A percentile compares a stretch with the other conserved stretches of the same genome.
phyloP scores from a whole-genome alignment of 805 yeast species.

The Wickerhamiella parazyma region DNA sequence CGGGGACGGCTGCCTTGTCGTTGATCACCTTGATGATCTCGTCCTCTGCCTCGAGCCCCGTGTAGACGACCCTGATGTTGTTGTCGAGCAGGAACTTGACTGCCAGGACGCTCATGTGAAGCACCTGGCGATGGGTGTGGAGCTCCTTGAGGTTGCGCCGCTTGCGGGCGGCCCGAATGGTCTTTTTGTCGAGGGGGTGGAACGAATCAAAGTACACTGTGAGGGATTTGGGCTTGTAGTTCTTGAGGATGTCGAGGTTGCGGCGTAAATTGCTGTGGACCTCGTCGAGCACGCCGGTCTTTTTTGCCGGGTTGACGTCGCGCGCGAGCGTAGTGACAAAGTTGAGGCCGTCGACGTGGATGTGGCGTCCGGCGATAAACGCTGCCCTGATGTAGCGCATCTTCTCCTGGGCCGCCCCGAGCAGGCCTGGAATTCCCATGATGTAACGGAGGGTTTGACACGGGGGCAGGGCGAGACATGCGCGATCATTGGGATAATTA shows the following conservation, averaged over 20 bases:
- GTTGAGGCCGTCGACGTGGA: constrained; percentile 6
- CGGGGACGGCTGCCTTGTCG: background rate
- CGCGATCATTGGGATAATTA: background rate
- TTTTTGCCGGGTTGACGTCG: background rate
- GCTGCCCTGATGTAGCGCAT: background rate
- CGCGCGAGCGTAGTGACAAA: background rate
- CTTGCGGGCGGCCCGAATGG: constrained; percentile 1
- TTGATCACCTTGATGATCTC: constrained; percentile 5
- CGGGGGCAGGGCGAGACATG: background rate
- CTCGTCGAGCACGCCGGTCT: background rate
- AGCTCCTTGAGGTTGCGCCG: constrained; percentile 5
- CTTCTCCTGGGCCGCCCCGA: background rate
- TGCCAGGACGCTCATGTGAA: background rate
- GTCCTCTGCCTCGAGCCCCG: constrained; percentile 10
- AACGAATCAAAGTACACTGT: constrained; percentile 5
- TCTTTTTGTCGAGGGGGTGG: constrained; percentile 1
- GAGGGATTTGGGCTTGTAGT: background rate
- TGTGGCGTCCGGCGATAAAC: background rate
- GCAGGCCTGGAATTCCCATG: constrained; percentile 8
- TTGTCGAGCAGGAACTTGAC: background rate
- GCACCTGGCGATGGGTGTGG: background rate
- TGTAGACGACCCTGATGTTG: background rate
- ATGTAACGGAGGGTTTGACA: background rate
- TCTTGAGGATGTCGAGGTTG: background rate
- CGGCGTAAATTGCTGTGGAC: background rate